These are phyloP conservation scores for Russula earlei DNA, from an alignment of 768 basidiomycete genomes.

Conservation along the genomic window DNA sequence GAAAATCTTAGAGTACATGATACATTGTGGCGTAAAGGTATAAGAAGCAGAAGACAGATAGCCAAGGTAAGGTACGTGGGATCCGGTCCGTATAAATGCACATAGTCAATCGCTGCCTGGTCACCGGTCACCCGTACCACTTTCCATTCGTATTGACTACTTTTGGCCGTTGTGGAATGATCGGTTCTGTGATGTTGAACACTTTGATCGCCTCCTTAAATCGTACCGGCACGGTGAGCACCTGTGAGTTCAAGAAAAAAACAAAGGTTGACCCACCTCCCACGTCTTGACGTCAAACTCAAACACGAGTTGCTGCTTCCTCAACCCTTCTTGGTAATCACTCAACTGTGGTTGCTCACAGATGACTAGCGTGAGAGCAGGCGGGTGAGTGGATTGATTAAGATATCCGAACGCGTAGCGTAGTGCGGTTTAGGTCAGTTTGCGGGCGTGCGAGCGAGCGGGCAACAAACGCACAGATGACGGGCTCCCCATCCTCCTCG, in stretches of 20 bases:
- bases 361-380: constrained; percentile 39
- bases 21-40: background rate
- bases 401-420: no score
- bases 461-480: constrained; percentile 51
- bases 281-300: constrained; percentile 89
- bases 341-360: constrained; percentile 57
- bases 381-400: background rate
- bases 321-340: constrained; percentile 53
- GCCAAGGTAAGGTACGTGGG: background rate
- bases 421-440: no score
- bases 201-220: constrained; percentile 78
- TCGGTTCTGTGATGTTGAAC: constrained; percentile 67
- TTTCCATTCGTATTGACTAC: constrained; percentile 50
- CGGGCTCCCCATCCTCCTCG: constrained; percentile 56
- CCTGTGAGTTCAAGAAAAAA: background rate
- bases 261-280: constrained; percentile 43
- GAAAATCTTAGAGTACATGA: background rate
- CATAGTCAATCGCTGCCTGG: background rate
- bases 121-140: constrained; percentile 55
- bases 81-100: background rate
- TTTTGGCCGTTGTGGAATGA: constrained; percentile 65
- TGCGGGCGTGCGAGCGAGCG: no score
- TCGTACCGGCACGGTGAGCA: background rate
- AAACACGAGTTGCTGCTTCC: constrained; percentile 78
- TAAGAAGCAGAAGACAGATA: background rate